phyloP scores from a whole-genome alignment of 257 asterid species.

The Galeopsis tetrahit region DNA sequence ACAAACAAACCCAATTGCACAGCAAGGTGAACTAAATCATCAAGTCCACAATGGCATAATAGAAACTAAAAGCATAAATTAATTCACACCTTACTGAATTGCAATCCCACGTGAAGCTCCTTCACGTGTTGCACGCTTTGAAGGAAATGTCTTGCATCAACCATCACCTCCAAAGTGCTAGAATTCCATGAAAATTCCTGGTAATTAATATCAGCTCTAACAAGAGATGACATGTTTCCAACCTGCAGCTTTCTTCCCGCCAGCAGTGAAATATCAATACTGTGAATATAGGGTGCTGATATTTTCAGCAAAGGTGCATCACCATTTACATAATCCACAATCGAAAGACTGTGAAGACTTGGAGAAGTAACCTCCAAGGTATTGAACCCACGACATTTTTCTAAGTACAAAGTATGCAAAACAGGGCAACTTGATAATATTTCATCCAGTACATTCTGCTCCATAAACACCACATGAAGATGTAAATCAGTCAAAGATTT shows the following conservation, averaged over 20 bases:
- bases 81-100: conserved; percentile 8
- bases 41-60: no score
- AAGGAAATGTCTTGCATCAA: background rate
- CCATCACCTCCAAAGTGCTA: background rate
- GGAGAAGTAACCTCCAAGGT: background rate
- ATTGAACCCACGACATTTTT: background rate
- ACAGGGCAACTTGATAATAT: conserved; percentile 26
- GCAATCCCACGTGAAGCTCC: background rate
- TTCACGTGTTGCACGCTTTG: conserved; percentile 9
- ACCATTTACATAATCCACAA: background rate
- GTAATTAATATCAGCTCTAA: background rate
- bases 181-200: rapidly evolving
- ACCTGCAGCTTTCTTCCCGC: background rate
- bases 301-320: background rate
- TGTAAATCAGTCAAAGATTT: background rate
- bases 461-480: background rate
- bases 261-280: background rate
- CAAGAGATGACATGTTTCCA: conserved; percentile 10
- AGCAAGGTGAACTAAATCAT: background rate
- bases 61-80: background rate
- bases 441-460: background rate
- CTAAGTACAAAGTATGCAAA: background rate
- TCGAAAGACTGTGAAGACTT: background rate
- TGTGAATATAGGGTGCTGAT: conserved; percentile 26
- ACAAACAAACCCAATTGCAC: no score